Evolutionary conservation across 1,139 yeast species (phyloP).

Genomic region (Hyphopichia burtonii): DNA sequence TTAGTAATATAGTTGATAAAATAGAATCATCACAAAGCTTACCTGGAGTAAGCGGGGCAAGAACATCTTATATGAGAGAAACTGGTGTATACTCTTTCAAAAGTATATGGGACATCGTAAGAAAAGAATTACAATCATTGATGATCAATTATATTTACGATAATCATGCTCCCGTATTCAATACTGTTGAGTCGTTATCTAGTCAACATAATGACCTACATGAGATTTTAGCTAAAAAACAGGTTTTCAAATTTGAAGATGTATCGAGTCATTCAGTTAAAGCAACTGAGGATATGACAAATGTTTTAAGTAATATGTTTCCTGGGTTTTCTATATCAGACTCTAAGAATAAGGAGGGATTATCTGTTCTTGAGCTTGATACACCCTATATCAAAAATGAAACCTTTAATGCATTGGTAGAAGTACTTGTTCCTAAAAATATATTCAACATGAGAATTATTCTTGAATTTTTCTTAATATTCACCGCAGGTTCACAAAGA

Average conservation of each 20-base stretch:
- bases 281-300: constrained; percentile 44
- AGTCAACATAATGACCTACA: constrained; percentile 13
- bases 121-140: constrained; percentile 56
- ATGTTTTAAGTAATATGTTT: constrained; percentile 55
- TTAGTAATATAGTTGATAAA: constrained; percentile 52
- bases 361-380: constrained; percentile 10
- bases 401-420: constrained; percentile 52
- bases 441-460: constrained; percentile 82
- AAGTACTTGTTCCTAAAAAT: constrained; percentile 69
- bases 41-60: neutral
- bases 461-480: constrained; percentile 58
- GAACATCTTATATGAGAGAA: neutral
- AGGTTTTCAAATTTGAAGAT: constrained; percentile 50
- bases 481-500: constrained; percentile 49
- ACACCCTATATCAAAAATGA: constrained; percentile 63
- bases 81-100: constrained; percentile 32
- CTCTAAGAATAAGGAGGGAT: constrained; percentile 11
- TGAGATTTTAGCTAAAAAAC: constrained; percentile 25
- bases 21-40: constrained; percentile 12
- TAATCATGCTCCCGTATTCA: constrained; percentile 5
- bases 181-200: neutral
- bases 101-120: constrained; percentile 57
- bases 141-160: constrained; percentile 55
- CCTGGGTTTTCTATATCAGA: constrained; percentile 55
- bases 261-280: constrained; percentile 36